Conservation (phyloP, 352 stramenopile genomes). For the Peronospora farinosa region DNA sequence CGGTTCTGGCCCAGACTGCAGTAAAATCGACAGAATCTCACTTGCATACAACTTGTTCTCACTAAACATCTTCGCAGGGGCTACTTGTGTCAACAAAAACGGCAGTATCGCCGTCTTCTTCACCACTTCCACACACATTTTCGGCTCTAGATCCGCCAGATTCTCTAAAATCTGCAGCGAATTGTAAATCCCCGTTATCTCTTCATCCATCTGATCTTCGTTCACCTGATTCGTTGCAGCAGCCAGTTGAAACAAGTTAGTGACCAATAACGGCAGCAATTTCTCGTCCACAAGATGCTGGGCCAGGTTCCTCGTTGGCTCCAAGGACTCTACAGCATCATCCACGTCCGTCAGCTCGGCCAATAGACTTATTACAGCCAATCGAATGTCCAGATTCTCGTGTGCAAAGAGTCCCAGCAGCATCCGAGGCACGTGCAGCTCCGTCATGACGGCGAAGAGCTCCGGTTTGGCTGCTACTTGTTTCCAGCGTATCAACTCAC, state of each 20-base stretch:
- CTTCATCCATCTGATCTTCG: conserved; percentile 47
- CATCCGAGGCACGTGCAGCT: conserved; percentile 55
- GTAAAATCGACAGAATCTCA: conserved; percentile 82
- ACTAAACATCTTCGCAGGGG: conserved; percentile 30
- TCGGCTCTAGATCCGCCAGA: conserved; percentile 53
- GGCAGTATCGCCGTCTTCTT: conserved; percentile 44
- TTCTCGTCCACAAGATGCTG: conserved; percentile 58
- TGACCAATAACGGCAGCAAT: conserved; percentile 42
- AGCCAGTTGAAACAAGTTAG: conserved; percentile 40
- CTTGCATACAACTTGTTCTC: conserved; percentile 81
- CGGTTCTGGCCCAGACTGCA: conserved; percentile 48
- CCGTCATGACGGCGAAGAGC: conserved; percentile 45
- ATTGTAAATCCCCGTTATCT: conserved; percentile 64
- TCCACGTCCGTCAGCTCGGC: conserved; percentile 73
- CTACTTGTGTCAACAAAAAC: conserved; percentile 53
- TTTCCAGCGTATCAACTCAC: conserved; percentile 49
- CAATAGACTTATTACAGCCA: conserved; percentile 49
- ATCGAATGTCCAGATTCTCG: conserved; percentile 72
- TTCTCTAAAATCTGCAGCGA: conserved; percentile 81
- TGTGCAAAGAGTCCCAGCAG: conserved; percentile 76
- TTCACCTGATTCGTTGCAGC: conserved; percentile 4
- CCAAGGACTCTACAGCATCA: conserved; percentile 36
- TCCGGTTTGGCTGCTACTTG: conserved; percentile 55
- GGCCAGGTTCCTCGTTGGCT: conserved; percentile 38
- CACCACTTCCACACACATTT: conserved; percentile 40